phyloP scores from a whole-genome alignment of 768 basidiomycete genomes.

The Mycena albidolilacea region DNA sequence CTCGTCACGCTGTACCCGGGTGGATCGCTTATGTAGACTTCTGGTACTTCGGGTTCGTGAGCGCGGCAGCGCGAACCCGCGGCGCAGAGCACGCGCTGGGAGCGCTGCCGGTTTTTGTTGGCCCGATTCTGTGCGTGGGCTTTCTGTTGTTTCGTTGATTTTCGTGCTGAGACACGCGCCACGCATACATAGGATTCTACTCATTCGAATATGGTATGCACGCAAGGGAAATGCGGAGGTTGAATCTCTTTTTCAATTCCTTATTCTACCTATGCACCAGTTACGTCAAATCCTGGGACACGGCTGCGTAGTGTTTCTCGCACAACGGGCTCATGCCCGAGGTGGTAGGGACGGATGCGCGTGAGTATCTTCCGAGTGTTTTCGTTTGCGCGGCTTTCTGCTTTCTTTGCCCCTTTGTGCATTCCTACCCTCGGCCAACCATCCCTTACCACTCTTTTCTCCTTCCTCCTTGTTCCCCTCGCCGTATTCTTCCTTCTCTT shows the following conservation, averaged over 20 bases:
- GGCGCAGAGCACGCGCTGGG: slow-evolving; percentile 60
- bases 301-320: slow-evolving; percentile 86
- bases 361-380: slow-evolving; percentile 63
- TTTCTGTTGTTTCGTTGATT: neutral
- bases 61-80: slow-evolving; percentile 44
- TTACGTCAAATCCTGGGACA: too few relatives aligned
- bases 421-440: too few relatives aligned
- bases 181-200: slow-evolving; percentile 68
- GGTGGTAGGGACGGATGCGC: slow-evolving; percentile 83
- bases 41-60: slow-evolving; percentile 77
- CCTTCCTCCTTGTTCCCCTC: neutral
- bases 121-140: slow-evolving; percentile 82
- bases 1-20: slow-evolving; percentile 80
- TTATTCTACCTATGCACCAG: neutral
- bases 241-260: slow-evolving; percentile 47
- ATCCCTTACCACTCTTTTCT: neutral
- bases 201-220: slow-evolving; percentile 86
- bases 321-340: slow-evolving; percentile 93
- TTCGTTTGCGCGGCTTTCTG: too few relatives aligned
- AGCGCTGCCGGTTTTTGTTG: slow-evolving; percentile 74
- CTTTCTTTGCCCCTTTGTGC: too few relatives aligned
- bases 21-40: slow-evolving; percentile 84
- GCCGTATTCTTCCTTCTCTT: too few relatives aligned
- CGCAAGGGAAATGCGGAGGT: slow-evolving; percentile 87
- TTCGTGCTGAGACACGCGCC: neutral